A percentile compares a stretch with the other conserved stretches of the same genome.
Conservation (phyloP, 495 filamentous ascomycete species). For the Aspergillus leporis region DNA sequence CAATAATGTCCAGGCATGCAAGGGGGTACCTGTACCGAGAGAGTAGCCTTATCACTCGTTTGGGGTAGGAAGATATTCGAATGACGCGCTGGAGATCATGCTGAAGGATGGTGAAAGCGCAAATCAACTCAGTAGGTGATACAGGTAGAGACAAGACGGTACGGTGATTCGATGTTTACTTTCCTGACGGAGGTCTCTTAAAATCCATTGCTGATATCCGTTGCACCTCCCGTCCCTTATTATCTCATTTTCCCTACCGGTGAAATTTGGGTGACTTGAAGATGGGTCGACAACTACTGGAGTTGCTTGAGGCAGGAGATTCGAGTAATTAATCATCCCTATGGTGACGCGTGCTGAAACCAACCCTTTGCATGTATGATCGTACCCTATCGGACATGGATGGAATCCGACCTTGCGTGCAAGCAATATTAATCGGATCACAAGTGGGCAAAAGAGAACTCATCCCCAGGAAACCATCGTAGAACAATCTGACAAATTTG, state of each 20-base stretch:
- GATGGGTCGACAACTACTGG: not conserved
- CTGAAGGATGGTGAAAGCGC: too few species aligned
- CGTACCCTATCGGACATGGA: not conserved
- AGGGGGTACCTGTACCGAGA: not conserved
- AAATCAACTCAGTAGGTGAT: too few species aligned
- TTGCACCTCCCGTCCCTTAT: too few species aligned
- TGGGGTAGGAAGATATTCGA: too few species aligned
- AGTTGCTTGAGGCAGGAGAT: not conserved
- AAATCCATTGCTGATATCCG: too few species aligned
- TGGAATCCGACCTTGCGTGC: not conserved
- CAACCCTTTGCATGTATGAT: not conserved
- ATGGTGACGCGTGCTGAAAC: not conserved
- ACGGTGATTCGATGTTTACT: too few species aligned
- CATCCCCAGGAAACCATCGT: not conserved
- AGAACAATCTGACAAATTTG: conserved; percentile 5
- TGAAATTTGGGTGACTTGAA: not conserved
- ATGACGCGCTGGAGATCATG: too few species aligned
- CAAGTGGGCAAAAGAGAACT: conserved; percentile 9
- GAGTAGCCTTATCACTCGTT: too few species aligned
- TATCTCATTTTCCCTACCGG: not conserved
- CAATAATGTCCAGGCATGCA: not conserved
- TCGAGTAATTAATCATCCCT: not conserved
- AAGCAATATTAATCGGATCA: not conserved
- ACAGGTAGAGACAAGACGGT: too few species aligned
- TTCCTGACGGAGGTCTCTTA: too few species aligned